A percentile compares a stretch with the other conserved stretches of the same genome.
Evolutionary conservation across 768 basidiomycete species (phyloP).

Genomic region (Lyophyllum shimeji): DNA sequence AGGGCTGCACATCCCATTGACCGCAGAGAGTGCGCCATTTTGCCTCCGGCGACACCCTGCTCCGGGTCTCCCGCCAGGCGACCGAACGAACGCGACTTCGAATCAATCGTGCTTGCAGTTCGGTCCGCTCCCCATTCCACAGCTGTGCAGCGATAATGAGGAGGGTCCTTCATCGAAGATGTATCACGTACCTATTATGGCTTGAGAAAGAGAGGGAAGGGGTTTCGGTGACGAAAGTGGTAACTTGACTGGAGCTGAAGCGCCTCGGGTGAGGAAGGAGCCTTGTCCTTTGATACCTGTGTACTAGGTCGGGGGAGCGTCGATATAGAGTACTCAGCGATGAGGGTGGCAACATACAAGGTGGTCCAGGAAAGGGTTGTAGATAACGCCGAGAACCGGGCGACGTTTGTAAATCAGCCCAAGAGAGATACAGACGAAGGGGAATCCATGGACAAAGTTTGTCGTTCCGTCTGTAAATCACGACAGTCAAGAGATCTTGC

Average conservation of each 20-base stretch:
- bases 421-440: conserved; percentile 87
- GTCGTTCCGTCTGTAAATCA: conserved; percentile 74
- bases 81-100: conserved; percentile 68
- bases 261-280: conserved; percentile 63
- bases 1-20: conserved; percentile 84
- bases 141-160: conserved; percentile 36
- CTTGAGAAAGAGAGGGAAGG: conserved; percentile 66
- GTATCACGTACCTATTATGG: conserved; percentile 58
- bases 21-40: conserved; percentile 84
- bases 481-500: not conserved
- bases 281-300: conserved; percentile 79
- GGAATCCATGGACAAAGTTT: conserved; percentile 85
- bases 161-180: not conserved
- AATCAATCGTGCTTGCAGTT: conserved; percentile 43
- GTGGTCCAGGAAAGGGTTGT: conserved; percentile 88
- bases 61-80: conserved; percentile 73
- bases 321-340: not conserved
- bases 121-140: conserved; percentile 92
- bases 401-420: conserved; percentile 82
- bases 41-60: conserved; percentile 63
- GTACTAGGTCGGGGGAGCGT: conserved; percentile 45
- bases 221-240: conserved; percentile 68
- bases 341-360: conserved; percentile 46
- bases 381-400: conserved; percentile 89
- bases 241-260: conserved; percentile 47